phyloP scores from a whole-genome alignment of 202 grass and related monocot genomes.

The Dendrocalamus latiflorus region DNA sequence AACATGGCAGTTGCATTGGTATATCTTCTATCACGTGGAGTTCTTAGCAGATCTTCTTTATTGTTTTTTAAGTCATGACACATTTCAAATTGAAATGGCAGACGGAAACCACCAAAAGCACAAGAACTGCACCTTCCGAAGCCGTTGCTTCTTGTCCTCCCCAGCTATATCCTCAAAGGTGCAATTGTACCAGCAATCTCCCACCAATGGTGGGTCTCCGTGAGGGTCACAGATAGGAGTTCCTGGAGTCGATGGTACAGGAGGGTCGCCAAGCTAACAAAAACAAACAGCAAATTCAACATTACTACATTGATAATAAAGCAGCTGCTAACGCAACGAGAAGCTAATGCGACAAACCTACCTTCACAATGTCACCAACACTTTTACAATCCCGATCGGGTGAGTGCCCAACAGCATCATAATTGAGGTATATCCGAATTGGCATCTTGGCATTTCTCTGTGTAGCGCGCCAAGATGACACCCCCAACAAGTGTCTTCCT shows the following conservation, averaged over 20 bases:
- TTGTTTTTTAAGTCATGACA: background rate
- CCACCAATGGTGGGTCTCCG: slow-evolving; percentile 70
- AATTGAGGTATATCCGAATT: slow-evolving; percentile 97
- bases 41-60: background rate
- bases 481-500: slow-evolving; percentile 59
- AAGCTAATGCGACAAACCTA: slow-evolving; percentile 5
- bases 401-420: slow-evolving; percentile 91
- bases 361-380: slow-evolving; percentile 87
- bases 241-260: slow-evolving; percentile 44
- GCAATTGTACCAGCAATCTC: slow-evolving; percentile 99
- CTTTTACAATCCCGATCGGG: slow-evolving; percentile 80
- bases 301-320: background rate
- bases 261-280: slow-evolving; percentile 82
- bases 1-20: background rate
- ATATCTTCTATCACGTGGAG: background rate
- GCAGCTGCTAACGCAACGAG: background rate
- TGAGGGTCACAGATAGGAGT: slow-evolving; percentile 76
- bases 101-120: background rate
- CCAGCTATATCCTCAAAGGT: slow-evolving; percentile 88
- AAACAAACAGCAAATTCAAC: slow-evolving; percentile 14
- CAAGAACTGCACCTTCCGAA: slow-evolving; percentile 75
- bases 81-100: background rate
- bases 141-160: slow-evolving; percentile 85
- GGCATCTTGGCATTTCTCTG: slow-evolving; percentile 57
- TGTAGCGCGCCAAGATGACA: slow-evolving; percentile 30